A percentile compares a stretch with the other conserved stretches of the same genome.
Evolutionary conservation across 139 green algal genomes (phyloP).

Genomic region (Ostreobium quekettii): DNA sequence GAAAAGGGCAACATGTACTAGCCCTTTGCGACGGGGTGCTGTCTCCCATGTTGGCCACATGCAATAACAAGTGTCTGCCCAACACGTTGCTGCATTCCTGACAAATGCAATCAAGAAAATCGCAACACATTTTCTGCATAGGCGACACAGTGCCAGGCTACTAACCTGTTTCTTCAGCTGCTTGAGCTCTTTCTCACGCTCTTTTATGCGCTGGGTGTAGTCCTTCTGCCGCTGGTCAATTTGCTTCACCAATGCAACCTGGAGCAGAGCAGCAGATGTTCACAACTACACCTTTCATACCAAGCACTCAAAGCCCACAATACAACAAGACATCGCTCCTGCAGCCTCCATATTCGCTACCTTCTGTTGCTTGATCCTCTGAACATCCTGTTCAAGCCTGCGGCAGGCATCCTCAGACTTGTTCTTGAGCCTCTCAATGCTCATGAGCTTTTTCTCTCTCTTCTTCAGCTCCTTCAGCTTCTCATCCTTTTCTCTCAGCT

Average conservation of each 20-base stretch:
- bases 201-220: constrained; percentile 78
- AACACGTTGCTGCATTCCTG: too few species aligned
- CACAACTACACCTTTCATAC: not conserved
- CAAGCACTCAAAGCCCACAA: constrained; percentile 1
- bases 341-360: constrained; percentile 37
- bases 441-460: constrained; percentile 23
- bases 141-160: too few species aligned
- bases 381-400: constrained; percentile 9
- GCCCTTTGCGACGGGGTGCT: too few species aligned
- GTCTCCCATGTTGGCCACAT: too few species aligned
- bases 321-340: constrained; percentile 26
- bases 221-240: constrained; percentile 40
- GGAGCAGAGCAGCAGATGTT: not conserved
- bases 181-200: constrained; percentile 31
- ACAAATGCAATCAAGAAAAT: too few species aligned
- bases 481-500: constrained; percentile 45
- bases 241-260: constrained; percentile 5
- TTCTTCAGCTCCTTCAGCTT: constrained; percentile 39
- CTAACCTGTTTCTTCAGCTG: constrained; percentile 17
- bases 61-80: too few species aligned
- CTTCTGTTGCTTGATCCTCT: constrained; percentile 21
- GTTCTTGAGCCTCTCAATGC: constrained; percentile 38
- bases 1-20: too few species aligned
- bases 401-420: constrained; percentile 29
- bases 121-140: too few species aligned